These are phyloP conservation scores for Lasiodiplodia gonubiensis DNA, from an alignment of 2,329 filamentous ascomycete genomes.

Conservation along the genomic window DNA sequence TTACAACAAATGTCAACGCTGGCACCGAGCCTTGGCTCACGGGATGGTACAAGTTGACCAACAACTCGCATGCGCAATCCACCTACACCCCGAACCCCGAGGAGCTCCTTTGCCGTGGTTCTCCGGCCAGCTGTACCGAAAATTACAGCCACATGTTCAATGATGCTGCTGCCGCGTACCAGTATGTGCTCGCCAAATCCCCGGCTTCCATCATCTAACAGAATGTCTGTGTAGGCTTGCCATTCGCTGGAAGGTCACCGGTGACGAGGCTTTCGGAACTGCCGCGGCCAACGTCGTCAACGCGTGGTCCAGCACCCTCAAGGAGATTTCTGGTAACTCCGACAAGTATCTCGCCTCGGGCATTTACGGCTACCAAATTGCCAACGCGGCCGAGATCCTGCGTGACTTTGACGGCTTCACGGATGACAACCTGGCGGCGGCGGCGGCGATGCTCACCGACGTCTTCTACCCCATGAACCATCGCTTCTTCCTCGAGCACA, in stretches of 20 bases:
- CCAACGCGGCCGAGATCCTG: constrained; percentile 55
- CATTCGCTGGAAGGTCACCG: constrained; percentile 50
- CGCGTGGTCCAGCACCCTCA: constrained; percentile 47
- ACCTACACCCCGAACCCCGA: constrained; percentile 39
- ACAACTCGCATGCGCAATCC: constrained; percentile 37
- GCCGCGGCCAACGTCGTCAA: constrained; percentile 47
- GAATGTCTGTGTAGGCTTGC: constrained; percentile 35
- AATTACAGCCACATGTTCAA: constrained; percentile 45
- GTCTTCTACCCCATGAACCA: constrained; percentile 50
- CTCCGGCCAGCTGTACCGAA: constrained; percentile 33
- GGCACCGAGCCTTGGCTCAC: constrained; percentile 45
- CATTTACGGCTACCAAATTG: constrained; percentile 55
- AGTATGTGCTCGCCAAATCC: background rate
- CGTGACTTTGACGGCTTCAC: constrained; percentile 44
- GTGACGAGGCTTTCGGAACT: constrained; percentile 45
- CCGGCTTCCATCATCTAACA: background rate
- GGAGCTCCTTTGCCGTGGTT: constrained; percentile 46
- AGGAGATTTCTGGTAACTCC: constrained; percentile 40
- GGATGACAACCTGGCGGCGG: constrained; percentile 34
- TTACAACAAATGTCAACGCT: constrained; percentile 45
- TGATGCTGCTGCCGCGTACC: constrained; percentile 48
- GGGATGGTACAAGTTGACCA: constrained; percentile 43
- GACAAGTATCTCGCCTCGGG: constrained; percentile 51
- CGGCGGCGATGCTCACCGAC: constrained; percentile 42
- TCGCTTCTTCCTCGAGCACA: constrained; percentile 47